Evolutionary conservation across 176 grass and related monocot species (phyloP), one percentile per base, ranked within the genome.

Genomic region (Tillandsia leiboldiana): DNA sequence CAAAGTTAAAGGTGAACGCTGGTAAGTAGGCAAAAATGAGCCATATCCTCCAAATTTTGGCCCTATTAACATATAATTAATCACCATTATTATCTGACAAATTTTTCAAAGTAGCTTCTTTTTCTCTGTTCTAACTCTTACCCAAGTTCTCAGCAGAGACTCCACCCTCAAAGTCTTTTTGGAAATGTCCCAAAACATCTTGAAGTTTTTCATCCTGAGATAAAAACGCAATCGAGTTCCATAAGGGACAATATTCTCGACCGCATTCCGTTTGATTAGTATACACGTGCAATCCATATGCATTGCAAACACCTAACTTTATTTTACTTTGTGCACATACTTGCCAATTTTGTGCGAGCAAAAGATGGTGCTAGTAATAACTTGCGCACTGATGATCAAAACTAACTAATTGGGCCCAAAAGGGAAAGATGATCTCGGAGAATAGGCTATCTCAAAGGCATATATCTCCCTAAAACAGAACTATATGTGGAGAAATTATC

Each of bases 171-270:
- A 82, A 91, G 11, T 77, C 79, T 70, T 79, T 91, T 51, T 83
- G 81, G 65, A 91, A 87, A 91, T 81, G 75, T 53, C 88, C 84
- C 81, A 91, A 66, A 13, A 87, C 26, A 73, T 81, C 67, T 65
- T 87, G 81, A 75, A 91, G 33, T 56, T 81, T 91, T 66, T 81
- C 72, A 73, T 91, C 84, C 88, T 91, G 81, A 63, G 69, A 73
- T 67, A 65, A n/a, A 49, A 52, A 29, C 59, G 0, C 10, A 77
- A 53, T 63, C 17, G 7, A 11, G n/a, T 12, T n/a, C 1, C 28
- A 57, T 42, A 79, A 57, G 26, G 22, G 8, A 3, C 50, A 5
- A 56, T 10, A 56, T 71, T 51, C 1, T 33, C 51, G 17, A 71
- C 51, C 26, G 42, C 15, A 69, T 26, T 50, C 13, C 7, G 15